These are phyloP conservation scores for Arabis hirsuta DNA, from an alignment of 345 rosid species.

Conservation along the genomic window DNA sequence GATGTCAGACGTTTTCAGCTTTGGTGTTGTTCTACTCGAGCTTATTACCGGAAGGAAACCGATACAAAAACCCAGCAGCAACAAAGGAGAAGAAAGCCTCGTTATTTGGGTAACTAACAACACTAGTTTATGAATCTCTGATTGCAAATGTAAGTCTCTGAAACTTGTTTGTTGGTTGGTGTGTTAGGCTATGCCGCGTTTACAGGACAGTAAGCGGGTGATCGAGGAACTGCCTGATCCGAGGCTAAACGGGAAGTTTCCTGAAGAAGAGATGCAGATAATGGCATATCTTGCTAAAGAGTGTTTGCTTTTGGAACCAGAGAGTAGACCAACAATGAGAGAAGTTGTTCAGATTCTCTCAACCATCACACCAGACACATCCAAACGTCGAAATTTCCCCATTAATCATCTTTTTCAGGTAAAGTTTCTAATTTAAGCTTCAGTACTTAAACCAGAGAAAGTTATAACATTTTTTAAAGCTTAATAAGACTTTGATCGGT, in stretches of 20 bases:
- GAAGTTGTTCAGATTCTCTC: constrained; percentile 98
- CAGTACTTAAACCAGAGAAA: not conserved
- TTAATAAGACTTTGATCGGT: no score
- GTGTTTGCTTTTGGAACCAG: constrained; percentile 89
- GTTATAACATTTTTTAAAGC: not conserved
- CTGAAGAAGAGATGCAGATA: constrained; percentile 85
- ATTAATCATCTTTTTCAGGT: constrained; percentile 72
- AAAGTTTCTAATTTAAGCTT: not conserved
- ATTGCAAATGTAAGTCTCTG: not conserved
- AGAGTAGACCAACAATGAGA: constrained; percentile 91
- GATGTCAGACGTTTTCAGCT: constrained; percentile 97
- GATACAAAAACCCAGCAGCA: constrained; percentile 60
- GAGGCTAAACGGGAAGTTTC: constrained; percentile 67
- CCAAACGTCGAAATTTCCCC: constrained; percentile 71
- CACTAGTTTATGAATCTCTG: constrained; percentile 14
- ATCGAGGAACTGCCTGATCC: constrained; percentile 83
- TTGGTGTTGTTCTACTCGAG: constrained; percentile 96
- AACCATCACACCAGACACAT: constrained; percentile 73
- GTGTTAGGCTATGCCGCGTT: constrained; percentile 77
- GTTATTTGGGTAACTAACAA: constrained; percentile 75
- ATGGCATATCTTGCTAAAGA: constrained; percentile 97
- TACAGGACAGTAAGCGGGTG: constrained; percentile 71
- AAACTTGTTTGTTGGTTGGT: not conserved
- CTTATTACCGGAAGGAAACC: constrained; percentile 91
- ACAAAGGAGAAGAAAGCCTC: constrained; percentile 90